These are phyloP conservation scores for Linnemannia hyalina DNA, from an alignment of 192 early-diverging fungal genomes.

Conservation along the genomic window DNA sequence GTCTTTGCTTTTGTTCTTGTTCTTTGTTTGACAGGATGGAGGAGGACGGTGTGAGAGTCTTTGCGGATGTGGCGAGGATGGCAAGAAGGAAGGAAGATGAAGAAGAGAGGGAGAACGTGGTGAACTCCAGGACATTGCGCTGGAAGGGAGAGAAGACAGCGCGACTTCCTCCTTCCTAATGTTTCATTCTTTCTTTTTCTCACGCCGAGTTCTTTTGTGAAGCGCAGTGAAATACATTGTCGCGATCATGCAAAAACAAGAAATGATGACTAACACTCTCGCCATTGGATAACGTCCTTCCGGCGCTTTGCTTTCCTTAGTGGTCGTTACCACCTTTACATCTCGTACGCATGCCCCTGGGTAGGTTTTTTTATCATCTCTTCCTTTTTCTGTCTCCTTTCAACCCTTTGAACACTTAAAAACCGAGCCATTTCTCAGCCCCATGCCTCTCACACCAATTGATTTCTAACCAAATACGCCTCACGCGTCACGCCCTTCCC, in stretches of 20 bases:
- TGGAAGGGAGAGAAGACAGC: too few species aligned
- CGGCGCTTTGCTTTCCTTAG: neutral
- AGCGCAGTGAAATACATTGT: neutral
- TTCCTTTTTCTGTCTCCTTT: neutral
- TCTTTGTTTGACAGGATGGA: too few species aligned
- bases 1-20: too few species aligned
- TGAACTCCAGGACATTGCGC: too few species aligned
- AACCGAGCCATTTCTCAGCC: neutral
- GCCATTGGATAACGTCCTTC: too few species aligned
- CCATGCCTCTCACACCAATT: neutral
- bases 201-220: neutral
- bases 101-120: too few species aligned
- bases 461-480: neutral
- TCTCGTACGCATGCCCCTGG: constrained; percentile 48
- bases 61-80: too few species aligned
- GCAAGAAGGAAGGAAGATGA: too few species aligned
- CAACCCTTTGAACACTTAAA: neutral
- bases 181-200: neutral
- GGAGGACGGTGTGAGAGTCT: too few species aligned
- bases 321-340: constrained; percentile 50
- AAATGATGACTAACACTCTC: constrained; percentile 2
- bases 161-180: too few species aligned
- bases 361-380: constrained; percentile 9
- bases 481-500: neutral
- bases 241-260: neutral